phyloP scores from a whole-genome alignment of 768 basidiomycete genomes.

The Thelephora aurantiotincta region DNA sequence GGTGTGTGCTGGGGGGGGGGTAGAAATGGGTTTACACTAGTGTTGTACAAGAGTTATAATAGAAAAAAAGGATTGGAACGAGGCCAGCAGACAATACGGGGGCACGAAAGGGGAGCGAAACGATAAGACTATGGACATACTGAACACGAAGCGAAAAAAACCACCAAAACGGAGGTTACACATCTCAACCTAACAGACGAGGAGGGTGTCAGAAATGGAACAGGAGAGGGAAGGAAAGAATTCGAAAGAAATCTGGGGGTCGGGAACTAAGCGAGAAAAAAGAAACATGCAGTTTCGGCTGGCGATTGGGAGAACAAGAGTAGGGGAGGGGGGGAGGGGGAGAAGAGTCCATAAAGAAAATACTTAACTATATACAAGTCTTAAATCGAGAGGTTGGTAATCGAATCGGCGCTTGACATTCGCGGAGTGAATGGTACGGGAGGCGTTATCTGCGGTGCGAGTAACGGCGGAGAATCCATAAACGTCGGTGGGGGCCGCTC shows the following conservation, averaged over 20 bases:
- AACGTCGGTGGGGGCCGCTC: background rate
- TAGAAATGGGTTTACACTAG: background rate
- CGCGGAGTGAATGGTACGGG: background rate
- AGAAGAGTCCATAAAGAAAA: too few relatives aligned
- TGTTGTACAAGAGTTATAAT: background rate
- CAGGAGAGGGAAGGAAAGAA: too few relatives aligned
- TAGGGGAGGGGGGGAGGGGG: too few relatives aligned
- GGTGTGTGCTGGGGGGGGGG: background rate
- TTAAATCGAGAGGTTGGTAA: background rate
- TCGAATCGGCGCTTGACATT: background rate
- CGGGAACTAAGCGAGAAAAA: too few relatives aligned
- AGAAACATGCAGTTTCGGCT: too few relatives aligned
- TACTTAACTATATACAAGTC: too few relatives aligned
- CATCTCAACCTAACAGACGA: too few relatives aligned
- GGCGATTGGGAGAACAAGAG: too few relatives aligned
- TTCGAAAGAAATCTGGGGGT: too few relatives aligned
- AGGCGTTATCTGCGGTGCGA: background rate
- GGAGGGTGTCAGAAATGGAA: too few relatives aligned
- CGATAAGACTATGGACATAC: background rate
- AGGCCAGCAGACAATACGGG: background rate
- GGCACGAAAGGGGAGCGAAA: background rate
- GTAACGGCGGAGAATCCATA: background rate
- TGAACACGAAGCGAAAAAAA: background rate
- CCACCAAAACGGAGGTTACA: too few relatives aligned
- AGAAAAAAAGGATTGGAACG: background rate